These are phyloP conservation scores for Heliamphora pulchella DNA, from an alignment of 179 eudicot species.

Conservation along the genomic window DNA sequence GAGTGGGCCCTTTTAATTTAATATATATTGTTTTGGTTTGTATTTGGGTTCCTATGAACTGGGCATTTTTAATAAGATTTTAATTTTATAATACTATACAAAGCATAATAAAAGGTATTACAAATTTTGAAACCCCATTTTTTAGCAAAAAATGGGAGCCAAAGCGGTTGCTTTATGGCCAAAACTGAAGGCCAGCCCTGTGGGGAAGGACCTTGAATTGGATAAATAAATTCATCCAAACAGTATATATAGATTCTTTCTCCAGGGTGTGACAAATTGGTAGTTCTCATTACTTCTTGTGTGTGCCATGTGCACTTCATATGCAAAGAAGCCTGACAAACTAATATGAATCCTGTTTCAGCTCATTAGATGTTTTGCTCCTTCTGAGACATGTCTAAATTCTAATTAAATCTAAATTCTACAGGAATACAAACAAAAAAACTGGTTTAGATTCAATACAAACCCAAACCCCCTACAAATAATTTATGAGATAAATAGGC, in stretches of 20 bases:
- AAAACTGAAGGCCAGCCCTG: too few species aligned
- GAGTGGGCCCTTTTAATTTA: too few species aligned
- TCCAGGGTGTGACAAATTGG: not conserved
- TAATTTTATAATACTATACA: too few species aligned
- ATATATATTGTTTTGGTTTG: too few species aligned
- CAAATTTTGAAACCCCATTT: too few species aligned
- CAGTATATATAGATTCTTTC: not conserved
- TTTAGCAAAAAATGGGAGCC: too few species aligned
- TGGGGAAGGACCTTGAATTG: not conserved
- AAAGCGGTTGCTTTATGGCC: too few species aligned
- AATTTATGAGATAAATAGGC: too few species aligned
- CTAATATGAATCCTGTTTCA: not conserved
- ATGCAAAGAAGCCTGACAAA: not conserved
- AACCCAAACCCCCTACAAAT: constrained; percentile 22
- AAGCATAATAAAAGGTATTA: too few species aligned
- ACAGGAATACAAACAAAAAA: not conserved
- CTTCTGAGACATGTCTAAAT: not conserved
- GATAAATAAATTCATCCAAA: not conserved
- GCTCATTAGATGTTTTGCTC: not conserved
- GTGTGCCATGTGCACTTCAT: constrained; percentile 2
- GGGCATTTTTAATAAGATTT: too few species aligned
- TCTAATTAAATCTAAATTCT: not conserved
- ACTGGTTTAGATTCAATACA: constrained; percentile 48
- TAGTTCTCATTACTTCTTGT: not conserved
- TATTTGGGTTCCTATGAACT: too few species aligned